Conservation (phyloP, 768 basidiomycete species). For the Mycena galericulata region DNA sequence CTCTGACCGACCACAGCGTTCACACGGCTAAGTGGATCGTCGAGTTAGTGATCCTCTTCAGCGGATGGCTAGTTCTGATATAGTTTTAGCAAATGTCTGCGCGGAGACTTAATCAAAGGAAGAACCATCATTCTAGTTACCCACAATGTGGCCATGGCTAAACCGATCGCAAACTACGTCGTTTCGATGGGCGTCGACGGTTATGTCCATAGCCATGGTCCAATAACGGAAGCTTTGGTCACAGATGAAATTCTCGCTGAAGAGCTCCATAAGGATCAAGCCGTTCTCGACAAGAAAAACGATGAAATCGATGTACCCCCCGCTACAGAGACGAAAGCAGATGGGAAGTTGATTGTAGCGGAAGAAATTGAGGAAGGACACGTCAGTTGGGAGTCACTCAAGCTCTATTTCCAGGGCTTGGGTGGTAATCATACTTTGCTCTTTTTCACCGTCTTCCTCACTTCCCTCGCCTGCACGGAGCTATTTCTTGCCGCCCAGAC, state of each 20-base stretch:
- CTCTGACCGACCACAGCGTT: slow-evolving; percentile 40
- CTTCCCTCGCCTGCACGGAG: slow-evolving; percentile 30
- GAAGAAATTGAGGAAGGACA: slow-evolving; percentile 75
- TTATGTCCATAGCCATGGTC: slow-evolving; percentile 56
- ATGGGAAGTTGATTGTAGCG: slow-evolving; percentile 71
- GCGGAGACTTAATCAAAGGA: slow-evolving; percentile 53
- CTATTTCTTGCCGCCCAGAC: slow-evolving; percentile 29
- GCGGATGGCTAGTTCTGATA: not conserved
- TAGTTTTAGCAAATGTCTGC: slow-evolving; percentile 52
- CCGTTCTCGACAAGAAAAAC: slow-evolving; percentile 32
- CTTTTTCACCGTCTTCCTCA: slow-evolving; percentile 37
- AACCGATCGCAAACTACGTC: slow-evolving; percentile 58
- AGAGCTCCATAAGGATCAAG: slow-evolving; percentile 59
- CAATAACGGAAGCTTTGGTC: slow-evolving; percentile 54
- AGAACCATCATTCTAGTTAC: slow-evolving; percentile 63
- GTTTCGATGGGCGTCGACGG: slow-evolving; percentile 61
- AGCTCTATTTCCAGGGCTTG: slow-evolving; percentile 40
- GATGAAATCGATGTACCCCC: slow-evolving; percentile 37
- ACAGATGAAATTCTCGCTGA: slow-evolving; percentile 55
- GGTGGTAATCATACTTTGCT: slow-evolving; percentile 37
- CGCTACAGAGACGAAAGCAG: slow-evolving; percentile 42
- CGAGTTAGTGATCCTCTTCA: slow-evolving; percentile 37
- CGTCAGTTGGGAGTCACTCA: slow-evolving; percentile 59
- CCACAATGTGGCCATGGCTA: slow-evolving; percentile 60
- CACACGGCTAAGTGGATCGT: slow-evolving; percentile 66